Base-by-base conservation (phyloP, 2,329 filamentous ascomycete species). In the Blastomyces emzantsi region DNA sequence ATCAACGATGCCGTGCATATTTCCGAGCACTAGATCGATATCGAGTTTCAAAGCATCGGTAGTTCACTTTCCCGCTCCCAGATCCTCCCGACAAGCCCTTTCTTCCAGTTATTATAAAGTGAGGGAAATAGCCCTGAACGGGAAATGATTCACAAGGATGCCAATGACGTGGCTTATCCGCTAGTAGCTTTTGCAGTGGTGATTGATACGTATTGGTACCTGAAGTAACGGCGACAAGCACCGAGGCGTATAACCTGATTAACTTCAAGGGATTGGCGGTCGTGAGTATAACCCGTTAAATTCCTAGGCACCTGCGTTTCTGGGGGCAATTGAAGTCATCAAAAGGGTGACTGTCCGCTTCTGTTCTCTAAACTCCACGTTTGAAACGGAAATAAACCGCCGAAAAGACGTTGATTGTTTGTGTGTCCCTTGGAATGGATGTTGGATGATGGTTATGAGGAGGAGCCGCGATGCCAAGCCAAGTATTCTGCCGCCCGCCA, bases 401-500 rank as follows among this genome's bases (percentile, higher is more conserved):
- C 1, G 17, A 45, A 45, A 4, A 45, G 19, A n/a, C 43, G 43
- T 45, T 57, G 3, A 13, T 6, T n/a, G 3, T 41, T 17, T 9
- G 17, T 57, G 2, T 11, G 47, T 51, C n/a, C 47, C 2, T 43
- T 13, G 41, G 1, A 6, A 33, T 1, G 7, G 33, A 36, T 11
- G 33, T 39, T 39, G 36, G 9, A 39, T 13, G 36, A 11, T 39
- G 36, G 41, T 43, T 15, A 43, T 1, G 17, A 11, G 2, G 51
- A 30, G 51, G 51, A 3, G 22, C 5, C 11, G 4, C 9, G 8
- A 36, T 55, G 25, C 28, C 56, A 41, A 39, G 36, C 49, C 22
- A 2, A 28, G 6, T 13, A 15, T 64, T 64, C 60, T 64, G 64
- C 62, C 59, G 51, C 47, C 19, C 30, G 19, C 51, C 33, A 58